Evolutionary conservation across 192 early-diverging fungal genomes (phyloP), one percentile per base, ranked within the genome.

Genomic region (Backusella sp.): DNA sequence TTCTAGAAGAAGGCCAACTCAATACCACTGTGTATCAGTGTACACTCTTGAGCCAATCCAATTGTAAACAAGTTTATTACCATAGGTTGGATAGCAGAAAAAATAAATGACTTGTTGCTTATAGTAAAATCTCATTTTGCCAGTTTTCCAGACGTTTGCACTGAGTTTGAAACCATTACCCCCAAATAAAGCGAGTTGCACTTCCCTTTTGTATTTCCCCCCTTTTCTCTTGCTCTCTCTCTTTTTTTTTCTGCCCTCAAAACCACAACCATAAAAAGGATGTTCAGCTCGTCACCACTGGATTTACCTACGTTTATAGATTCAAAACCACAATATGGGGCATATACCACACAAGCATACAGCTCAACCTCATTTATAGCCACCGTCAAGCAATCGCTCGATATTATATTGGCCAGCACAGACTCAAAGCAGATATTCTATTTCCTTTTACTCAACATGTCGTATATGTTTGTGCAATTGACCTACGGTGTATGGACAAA

Each of bases 351-450:
- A 14, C 68, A 68, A 56, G 73, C 67, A 19, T 21, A 66, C 19
- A 35, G 66, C 21, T 14, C 46, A 30, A 46, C 77, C 17, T 77
- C 76, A 17, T 34, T 65, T 21, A 11, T 81, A 8, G 62, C 56
- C 19, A 75, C 74, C 17, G 5, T 75, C 30, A 81, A 81, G 42
- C 73, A 77, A 34, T 81, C 80, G 7, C 53, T 89, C 17, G 83
- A 78, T 62, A 82, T 83, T 9, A 91, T 96, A 59, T 59, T 91
- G 52, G 87, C 83, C n/a, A 90, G 91, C 81, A 81, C 82, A 53
- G 91, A 94, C 62, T 97, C 97, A 17, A 90, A 94, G 75, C 95
- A 96, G 80, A 95, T 99, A 73, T 96, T 97, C 81, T 93, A 93
- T 82, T 99, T 99, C 78, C 82, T 99, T 75, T 79, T 96, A 44